A percentile compares a stretch with the other conserved stretches of the same genome.
These are phyloP conservation scores for Rhodotorula paludigena DNA, from an alignment of 768 basidiomycete species.

Conservation along the genomic window DNA sequence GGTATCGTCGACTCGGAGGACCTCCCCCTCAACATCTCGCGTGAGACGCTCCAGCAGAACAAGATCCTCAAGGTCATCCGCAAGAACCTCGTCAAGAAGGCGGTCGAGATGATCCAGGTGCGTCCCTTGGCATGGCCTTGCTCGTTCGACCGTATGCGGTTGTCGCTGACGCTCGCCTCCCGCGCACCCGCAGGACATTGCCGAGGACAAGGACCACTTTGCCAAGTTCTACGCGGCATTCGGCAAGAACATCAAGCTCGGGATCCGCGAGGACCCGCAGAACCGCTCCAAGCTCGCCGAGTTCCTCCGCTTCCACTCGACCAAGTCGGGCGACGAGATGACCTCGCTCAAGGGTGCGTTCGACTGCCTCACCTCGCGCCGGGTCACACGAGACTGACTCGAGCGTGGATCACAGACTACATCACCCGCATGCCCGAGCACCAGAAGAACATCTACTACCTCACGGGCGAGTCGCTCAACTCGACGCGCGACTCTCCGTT, in stretches of 20 bases:
- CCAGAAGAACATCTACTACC: slow-evolving; percentile 98
- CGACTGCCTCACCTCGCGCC: no score
- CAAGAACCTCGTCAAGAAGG: slow-evolving; percentile 99
- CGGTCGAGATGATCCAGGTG: slow-evolving; percentile 84
- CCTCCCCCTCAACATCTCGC: slow-evolving; percentile 98
- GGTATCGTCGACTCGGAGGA: slow-evolving; percentile 99
- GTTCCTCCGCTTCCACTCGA: slow-evolving; percentile 97
- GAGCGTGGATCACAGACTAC: slow-evolving; percentile 89
- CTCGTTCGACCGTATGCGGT: no score
- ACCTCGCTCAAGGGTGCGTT: slow-evolving; percentile 82
- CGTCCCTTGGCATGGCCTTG: no score
- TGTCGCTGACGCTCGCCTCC: no score
- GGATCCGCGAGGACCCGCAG: slow-evolving; percentile 97
- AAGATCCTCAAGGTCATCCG: slow-evolving; percentile 99
- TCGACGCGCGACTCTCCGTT: slow-evolving; percentile 90
- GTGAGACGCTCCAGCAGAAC: slow-evolving; percentile 99
- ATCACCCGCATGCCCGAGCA: slow-evolving; percentile 99
- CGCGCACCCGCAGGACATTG: no score
- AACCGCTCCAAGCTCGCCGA: slow-evolving; percentile 99
- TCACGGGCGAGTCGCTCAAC: slow-evolving; percentile 93
- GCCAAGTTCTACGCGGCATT: slow-evolving; percentile 88
- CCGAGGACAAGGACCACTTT: slow-evolving; percentile 94
- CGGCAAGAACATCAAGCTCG: slow-evolving; percentile 95
- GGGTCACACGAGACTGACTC: no score
- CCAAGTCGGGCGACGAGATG: slow-evolving; percentile 83